A percentile compares a stretch with the other conserved stretches of the same genome.
These are phyloP conservation scores for Leptographium radiaticola DNA, from an alignment of 2,329 filamentous ascomycete species.

Conservation along the genomic window DNA sequence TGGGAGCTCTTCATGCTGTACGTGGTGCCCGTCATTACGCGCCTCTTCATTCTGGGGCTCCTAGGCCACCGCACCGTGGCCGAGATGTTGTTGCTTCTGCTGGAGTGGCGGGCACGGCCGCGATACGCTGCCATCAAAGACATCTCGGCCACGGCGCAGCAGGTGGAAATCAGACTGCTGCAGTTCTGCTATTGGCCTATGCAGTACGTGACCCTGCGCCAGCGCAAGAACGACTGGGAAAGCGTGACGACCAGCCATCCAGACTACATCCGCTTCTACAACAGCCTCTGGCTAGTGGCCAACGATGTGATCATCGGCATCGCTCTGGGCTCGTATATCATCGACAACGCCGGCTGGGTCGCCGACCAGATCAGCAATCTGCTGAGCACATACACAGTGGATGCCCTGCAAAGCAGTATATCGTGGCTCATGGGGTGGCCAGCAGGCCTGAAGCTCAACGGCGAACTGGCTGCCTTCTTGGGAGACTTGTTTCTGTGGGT, in stretches of 20 bases:
- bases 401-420: constrained; percentile 78
- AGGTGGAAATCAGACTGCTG: constrained; percentile 90
- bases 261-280: constrained; percentile 98
- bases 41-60: constrained; percentile 62
- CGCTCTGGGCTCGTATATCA: constrained; percentile 88
- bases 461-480: constrained; percentile 82
- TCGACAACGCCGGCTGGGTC: constrained; percentile 82
- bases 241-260: constrained; percentile 91
- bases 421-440: constrained; percentile 94
- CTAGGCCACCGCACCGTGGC: constrained; percentile 69
- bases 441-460: constrained; percentile 88
- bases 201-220: constrained; percentile 84
- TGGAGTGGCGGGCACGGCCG: constrained; percentile 75
- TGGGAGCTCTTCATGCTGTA: constrained; percentile 63
- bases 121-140: constrained; percentile 82
- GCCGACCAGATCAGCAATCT: constrained; percentile 66
- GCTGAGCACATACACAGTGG: constrained; percentile 71
- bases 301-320: constrained; percentile 99
- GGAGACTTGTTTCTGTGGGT: constrained; percentile 97
- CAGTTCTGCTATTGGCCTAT: constrained; percentile 99
- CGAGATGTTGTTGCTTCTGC: constrained; percentile 61
- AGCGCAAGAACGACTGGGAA: constrained; percentile 83
- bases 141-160: constrained; percentile 89
- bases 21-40: constrained; percentile 63
- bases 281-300: constrained; percentile 93